Conservation (phyloP, 1,139 yeast species). For the Meyerozyma guilliermondii region DNA sequence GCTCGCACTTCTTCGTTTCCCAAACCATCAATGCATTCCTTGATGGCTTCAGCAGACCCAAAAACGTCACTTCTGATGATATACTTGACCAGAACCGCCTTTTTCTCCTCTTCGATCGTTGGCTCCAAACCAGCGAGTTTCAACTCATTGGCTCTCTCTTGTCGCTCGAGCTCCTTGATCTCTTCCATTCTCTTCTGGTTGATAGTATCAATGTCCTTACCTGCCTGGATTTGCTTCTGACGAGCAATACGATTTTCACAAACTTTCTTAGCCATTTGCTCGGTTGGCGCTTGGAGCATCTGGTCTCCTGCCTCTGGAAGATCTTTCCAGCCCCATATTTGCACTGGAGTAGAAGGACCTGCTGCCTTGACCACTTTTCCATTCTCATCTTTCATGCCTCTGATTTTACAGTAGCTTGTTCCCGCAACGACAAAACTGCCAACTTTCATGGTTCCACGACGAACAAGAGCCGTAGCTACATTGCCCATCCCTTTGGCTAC, state of each 20-base stretch:
- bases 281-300: slow-evolving; percentile 70
- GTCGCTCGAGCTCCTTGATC: slow-evolving; percentile 42
- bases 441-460: slow-evolving; percentile 68
- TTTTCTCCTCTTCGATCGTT: slow-evolving; percentile 27
- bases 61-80: slow-evolving; percentile 88
- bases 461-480: slow-evolving; percentile 78
- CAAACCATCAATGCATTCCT: slow-evolving; percentile 70
- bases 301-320: slow-evolving; percentile 90
- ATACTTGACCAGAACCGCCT: slow-evolving; percentile 42
- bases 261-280: slow-evolving; percentile 71
- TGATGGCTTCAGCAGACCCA: slow-evolving; percentile 58
- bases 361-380: slow-evolving; percentile 65
- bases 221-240: slow-evolving; percentile 53
- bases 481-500: slow-evolving; percentile 80
- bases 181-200: slow-evolving; percentile 53
- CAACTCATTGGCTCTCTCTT: slow-evolving; percentile 50
- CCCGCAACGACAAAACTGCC: slow-evolving; percentile 83
- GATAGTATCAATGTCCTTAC: slow-evolving; percentile 62
- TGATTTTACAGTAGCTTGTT: slow-evolving; percentile 77
- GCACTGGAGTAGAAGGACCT: slow-evolving; percentile 87
- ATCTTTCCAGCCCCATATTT: slow-evolving; percentile 92
- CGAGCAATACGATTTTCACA: slow-evolving; percentile 58
- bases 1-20: slow-evolving; percentile 85
- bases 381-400: slow-evolving; percentile 72
- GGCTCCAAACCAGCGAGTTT: slow-evolving; percentile 53